phyloP scores from a whole-genome alignment of 148 eudicot species.

The Rheum nobile region DNA sequence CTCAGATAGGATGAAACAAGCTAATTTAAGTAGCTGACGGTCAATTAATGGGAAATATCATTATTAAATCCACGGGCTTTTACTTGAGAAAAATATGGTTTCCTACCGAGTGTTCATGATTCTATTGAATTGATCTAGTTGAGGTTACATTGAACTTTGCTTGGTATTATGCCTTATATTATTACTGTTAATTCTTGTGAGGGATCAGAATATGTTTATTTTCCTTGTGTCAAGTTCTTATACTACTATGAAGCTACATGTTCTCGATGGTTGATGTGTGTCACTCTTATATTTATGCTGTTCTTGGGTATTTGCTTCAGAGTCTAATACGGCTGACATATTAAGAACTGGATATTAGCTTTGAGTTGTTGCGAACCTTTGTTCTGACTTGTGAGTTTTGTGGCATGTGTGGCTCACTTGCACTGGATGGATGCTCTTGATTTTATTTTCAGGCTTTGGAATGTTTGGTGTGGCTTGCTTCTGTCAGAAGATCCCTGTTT shows the following conservation, averaged over 20 bases:
- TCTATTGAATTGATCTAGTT: background rate
- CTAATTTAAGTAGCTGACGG: background rate
- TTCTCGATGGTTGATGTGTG: background rate
- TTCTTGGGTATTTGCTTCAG: background rate
- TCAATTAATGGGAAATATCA: background rate
- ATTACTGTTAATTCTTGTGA: background rate
- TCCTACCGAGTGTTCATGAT: background rate
- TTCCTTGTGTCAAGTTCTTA: background rate
- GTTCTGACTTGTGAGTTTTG: slow-evolving; percentile 1
- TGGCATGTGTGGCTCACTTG: background rate
- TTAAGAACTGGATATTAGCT: background rate
- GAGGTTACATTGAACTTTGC: background rate
- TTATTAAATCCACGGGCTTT: background rate
- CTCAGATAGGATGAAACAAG: background rate
- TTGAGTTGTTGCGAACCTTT: background rate
- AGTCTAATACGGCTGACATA: background rate
- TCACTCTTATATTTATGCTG: background rate
- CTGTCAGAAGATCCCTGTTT: slow-evolving; percentile 67
- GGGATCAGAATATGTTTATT: background rate
- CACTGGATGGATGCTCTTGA: background rate
- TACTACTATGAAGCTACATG: background rate
- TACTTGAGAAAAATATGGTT: background rate
- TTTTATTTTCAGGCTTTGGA: slow-evolving; percentile 54
- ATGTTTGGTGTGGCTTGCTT: slow-evolving; percentile 75
- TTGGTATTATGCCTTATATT: background rate